Evolutionary conservation across 2,329 filamentous ascomycete genomes (phyloP), one percentile per base, ranked within the genome.

Genomic region (Cercospora nicotianae): DNA sequence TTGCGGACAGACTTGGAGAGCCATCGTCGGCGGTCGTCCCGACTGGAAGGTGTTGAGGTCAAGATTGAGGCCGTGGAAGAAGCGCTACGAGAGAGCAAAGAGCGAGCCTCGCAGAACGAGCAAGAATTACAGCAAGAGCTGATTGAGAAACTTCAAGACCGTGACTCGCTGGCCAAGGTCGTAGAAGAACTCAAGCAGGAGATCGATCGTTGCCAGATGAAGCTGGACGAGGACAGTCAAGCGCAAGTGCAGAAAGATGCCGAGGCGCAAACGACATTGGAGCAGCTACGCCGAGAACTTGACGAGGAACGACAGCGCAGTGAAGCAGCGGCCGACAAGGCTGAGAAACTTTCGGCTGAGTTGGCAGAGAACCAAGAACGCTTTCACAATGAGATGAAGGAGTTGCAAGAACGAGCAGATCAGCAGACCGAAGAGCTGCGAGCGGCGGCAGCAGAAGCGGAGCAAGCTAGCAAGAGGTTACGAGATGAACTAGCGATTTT

Each of bases 31-130:
- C 63, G 64, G 42, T 72, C 73, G 5, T 70, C 72, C 5, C 67
- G 65, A 36, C 72, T 78, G 10, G 69, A 72, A 39, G 72, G 74
- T 23, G 75, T 78, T 7, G 76, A 78, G 20, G 64, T 67, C 13
- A 76, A 77, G 70, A 77, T 78, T 28, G 72, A 74, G 48, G 70
- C 74, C 4, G 76, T 79, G 12, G 72, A 79, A 62, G 71, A 76
- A 61, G 76, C 75, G 5, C 63, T 77, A 48, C 69, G 69, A 36
- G 72, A 73, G 67, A 74, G 66, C 67, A 77, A 73, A 68, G 67
- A 61, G 55, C 63, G 71, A 20, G 76, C 76, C 13, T 69, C 73
- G 13, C 65, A 72, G 62, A 75, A 74, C 55, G 76, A 77, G 60
- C 70, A 76, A 67, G 72, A 75, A 65, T 64, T 77, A 18, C 72